Evolutionary conservation across 192 early-diverging fungal genomes (phyloP).

Genomic region (Helicostylum pulchrum): DNA sequence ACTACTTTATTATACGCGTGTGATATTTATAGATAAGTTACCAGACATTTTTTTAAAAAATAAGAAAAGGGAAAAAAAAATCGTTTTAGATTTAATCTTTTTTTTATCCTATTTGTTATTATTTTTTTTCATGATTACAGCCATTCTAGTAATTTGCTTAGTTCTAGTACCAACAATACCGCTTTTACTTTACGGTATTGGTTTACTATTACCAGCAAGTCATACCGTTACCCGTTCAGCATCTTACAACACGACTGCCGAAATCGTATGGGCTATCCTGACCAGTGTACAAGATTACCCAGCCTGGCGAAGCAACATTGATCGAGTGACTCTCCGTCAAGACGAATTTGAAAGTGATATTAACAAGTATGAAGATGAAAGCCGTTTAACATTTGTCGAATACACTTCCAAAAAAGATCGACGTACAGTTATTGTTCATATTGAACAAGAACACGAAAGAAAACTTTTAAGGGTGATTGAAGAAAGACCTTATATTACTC

Average conservation of each 20-base stretch:
- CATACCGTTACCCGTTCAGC: conserved; percentile 24
- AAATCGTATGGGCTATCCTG: conserved; percentile 22
- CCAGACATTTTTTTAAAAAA: neutral
- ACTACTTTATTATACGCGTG: neutral
- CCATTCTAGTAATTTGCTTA: neutral
- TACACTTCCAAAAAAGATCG: conserved; percentile 19
- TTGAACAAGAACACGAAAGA: conserved; percentile 14
- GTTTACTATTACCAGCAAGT: conserved; percentile 21
- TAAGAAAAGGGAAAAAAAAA: neutral
- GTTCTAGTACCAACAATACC: conserved; percentile 27
- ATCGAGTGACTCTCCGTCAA: neutral
- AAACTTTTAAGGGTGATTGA: conserved; percentile 26
- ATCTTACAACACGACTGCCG: conserved; percentile 12
- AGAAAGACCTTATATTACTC: neutral
- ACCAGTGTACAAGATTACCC: conserved; percentile 27
- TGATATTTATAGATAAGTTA: neutral
- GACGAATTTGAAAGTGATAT: conserved; percentile 10
- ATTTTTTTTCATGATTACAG: no score
- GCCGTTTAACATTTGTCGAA: conserved; percentile 21
- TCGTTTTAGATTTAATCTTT: neutral
- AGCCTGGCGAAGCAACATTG: conserved; percentile 22
- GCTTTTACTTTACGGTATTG: conserved; percentile 26
- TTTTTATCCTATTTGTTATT: neutral
- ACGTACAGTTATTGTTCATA: conserved; percentile 18
- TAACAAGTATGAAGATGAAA: conserved; percentile 6